A percentile compares a stretch with the other conserved stretches of the same genome.
These are phyloP conservation scores for Tephrocybe sp. DNA, from an alignment of 768 basidiomycete genomes.

Conservation along the genomic window DNA sequence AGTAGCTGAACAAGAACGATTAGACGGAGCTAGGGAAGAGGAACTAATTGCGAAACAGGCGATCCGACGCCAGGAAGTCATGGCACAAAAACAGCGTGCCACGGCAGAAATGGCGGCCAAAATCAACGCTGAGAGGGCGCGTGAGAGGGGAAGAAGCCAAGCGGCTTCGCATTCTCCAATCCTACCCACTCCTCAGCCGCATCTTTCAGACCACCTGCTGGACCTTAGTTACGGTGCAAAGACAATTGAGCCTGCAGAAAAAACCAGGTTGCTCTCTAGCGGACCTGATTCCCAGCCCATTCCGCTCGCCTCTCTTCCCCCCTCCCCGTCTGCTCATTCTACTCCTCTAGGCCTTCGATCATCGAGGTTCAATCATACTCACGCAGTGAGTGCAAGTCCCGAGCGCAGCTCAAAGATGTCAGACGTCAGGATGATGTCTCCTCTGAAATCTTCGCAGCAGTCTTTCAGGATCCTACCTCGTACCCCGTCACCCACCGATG, in stretches of 20 bases:
- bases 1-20: slow-evolving; percentile 5
- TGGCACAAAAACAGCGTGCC: slow-evolving; percentile 28
- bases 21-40: slow-evolving; percentile 22
- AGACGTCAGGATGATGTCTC: background rate
- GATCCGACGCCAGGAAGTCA: slow-evolving; percentile 27
- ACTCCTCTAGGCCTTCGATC: slow-evolving; percentile 1
- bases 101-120: slow-evolving; percentile 25
- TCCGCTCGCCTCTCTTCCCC: background rate
- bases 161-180: slow-evolving; percentile 2
- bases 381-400: background rate
- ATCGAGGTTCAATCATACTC: background rate
- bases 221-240: slow-evolving; percentile 3
- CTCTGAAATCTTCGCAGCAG: background rate
- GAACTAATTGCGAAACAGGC: slow-evolving; percentile 31
- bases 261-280: slow-evolving; percentile 13
- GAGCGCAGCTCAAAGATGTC: background rate
- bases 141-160: slow-evolving; percentile 18
- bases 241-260: slow-evolving; percentile 7
- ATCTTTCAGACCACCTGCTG: slow-evolving; percentile 1
- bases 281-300: background rate
- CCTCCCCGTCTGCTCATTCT: background rate
- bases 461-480: no score
- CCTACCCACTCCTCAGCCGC: slow-evolving; percentile 12
- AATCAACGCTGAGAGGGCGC: slow-evolving; percentile 27
- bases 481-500: background rate